Percentiles rank a stretch among this genome's conserved stretches.
Evolutionary conservation across 2,329 filamentous ascomycete genomes (phyloP).

Genomic region (Penicillium hesseltinei): DNA sequence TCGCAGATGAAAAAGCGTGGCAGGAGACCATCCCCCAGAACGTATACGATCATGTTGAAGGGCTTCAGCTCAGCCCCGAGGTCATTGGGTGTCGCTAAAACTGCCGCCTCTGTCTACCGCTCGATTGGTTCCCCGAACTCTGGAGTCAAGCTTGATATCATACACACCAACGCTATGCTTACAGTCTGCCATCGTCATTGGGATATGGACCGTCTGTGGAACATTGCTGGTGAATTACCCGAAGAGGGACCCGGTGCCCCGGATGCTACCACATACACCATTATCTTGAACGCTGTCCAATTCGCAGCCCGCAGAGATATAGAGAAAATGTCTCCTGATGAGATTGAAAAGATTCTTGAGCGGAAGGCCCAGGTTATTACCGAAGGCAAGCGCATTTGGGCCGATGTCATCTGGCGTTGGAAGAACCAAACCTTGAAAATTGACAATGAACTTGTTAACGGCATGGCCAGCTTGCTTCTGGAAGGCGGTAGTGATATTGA

Average conservation of each 20-base stretch:
- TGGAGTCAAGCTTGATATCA: slow-evolving; percentile 67
- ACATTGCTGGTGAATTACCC: slow-evolving; percentile 70
- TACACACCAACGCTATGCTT: slow-evolving; percentile 86
- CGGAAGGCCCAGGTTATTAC: slow-evolving; percentile 49
- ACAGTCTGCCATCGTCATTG: slow-evolving; percentile 71
- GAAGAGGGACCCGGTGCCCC: slow-evolving; percentile 61
- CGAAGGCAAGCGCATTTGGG: slow-evolving; percentile 75
- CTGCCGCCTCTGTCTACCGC: slow-evolving; percentile 74
- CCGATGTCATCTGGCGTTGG: slow-evolving; percentile 76
- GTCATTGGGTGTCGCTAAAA: slow-evolving; percentile 53
- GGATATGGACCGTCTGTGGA: slow-evolving; percentile 79
- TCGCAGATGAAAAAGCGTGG: slow-evolving; percentile 88
- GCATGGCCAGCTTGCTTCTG: slow-evolving; percentile 78
- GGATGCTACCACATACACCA: slow-evolving; percentile 73
- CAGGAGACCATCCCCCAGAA: slow-evolving; percentile 75
- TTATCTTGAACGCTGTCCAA: slow-evolving; percentile 74
- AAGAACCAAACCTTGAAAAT: slow-evolving; percentile 65
- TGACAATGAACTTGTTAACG: slow-evolving; percentile 74
- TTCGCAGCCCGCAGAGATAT: slow-evolving; percentile 40
- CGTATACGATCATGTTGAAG: slow-evolving; percentile 78
- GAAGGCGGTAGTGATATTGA: slow-evolving; percentile 60
- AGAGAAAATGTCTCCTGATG: slow-evolving; percentile 30
- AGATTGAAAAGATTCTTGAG: slow-evolving; percentile 27
- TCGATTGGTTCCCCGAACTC: slow-evolving; percentile 65
- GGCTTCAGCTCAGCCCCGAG: slow-evolving; percentile 66